phyloP scores from a whole-genome alignment of 2,329 filamentous ascomycete genomes.

The Mariannaea sp. region DNA sequence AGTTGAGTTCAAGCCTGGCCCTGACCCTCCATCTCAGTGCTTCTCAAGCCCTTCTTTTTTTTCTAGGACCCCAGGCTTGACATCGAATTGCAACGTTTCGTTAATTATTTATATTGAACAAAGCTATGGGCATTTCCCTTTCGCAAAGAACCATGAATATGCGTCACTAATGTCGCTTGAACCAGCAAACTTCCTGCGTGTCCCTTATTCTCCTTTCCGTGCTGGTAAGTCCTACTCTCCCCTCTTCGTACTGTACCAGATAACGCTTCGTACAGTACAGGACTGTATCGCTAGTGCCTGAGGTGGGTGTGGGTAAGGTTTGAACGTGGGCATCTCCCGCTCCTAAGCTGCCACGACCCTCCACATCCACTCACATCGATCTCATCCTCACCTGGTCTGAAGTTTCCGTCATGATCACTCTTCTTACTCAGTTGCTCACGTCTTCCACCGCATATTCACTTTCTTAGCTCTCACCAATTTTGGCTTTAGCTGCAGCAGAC shows the following conservation, averaged over 20 bases:
- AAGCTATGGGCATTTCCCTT: too few relatives aligned
- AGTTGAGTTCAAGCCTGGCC: conserved; percentile 9
- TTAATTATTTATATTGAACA: too few relatives aligned
- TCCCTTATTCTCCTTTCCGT: too few relatives aligned
- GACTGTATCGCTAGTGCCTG: conserved; percentile 12
- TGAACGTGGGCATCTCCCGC: conserved; percentile 4
- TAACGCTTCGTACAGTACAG: too few relatives aligned
- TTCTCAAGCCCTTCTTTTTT: background rate
- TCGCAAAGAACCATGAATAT: too few relatives aligned
- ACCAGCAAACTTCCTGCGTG: too few relatives aligned
- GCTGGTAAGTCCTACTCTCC: too few relatives aligned
- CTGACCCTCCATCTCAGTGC: background rate
- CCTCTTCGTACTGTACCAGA: background rate
- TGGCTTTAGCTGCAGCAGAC: too few relatives aligned
- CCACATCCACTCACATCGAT: background rate
- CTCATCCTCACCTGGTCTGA: background rate
- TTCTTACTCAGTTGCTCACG: background rate
- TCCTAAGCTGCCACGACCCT: conserved; percentile 1
- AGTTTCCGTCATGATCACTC: background rate
- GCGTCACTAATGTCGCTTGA: too few relatives aligned
- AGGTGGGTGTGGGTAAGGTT: conserved; percentile 8
- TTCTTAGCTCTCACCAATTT: background rate
- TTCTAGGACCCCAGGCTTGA: conserved; percentile 7
- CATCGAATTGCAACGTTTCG: too few relatives aligned
- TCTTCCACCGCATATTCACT: background rate